These are phyloP conservation scores for Leccinum fallax DNA, from an alignment of 1,284 basidiomycete genomes.

Conservation along the genomic window DNA sequence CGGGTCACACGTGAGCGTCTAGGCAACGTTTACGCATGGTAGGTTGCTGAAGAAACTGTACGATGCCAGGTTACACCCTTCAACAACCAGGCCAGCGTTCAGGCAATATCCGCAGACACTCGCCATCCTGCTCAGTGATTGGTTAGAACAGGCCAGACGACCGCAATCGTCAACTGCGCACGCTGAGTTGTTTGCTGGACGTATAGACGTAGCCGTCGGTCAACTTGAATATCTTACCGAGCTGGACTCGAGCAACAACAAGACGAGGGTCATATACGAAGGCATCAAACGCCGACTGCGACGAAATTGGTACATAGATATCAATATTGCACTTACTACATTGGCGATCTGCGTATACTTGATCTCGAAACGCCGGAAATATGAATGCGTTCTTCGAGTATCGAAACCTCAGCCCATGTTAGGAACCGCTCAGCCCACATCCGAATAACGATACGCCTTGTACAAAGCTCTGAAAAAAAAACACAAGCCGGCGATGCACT, in stretches of 20 bases:
- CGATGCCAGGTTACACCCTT: conserved; percentile 73
- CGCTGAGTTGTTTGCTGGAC: conserved; percentile 71
- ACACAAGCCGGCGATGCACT: no score
- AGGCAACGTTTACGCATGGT: not conserved
- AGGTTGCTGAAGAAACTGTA: conserved; percentile 3
- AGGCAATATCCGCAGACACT: conserved; percentile 79
- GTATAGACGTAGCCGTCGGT: conserved; percentile 68
- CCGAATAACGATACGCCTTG: no score
- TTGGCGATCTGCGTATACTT: no score
- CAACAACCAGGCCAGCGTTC: conserved; percentile 75
- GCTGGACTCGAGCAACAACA: conserved; percentile 56
- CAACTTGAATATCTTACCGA: conserved; percentile 75
- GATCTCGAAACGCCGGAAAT: no score
- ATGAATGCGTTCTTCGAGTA: no score
- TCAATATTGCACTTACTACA: no score
- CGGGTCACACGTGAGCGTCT: conserved; percentile 71
- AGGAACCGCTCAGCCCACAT: no score
- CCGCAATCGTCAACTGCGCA: conserved; percentile 59
- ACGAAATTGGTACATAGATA: conserved; percentile 53
- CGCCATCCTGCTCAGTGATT: conserved; percentile 71
- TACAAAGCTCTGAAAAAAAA: no score
- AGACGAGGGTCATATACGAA: conserved; percentile 67
- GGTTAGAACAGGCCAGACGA: conserved; percentile 72
- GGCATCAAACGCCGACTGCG: conserved; percentile 66
- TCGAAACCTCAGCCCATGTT: no score